phyloP scores from a whole-genome alignment of 495 filamentous ascomycete genomes.

The Parathielavia appendiculata region DNA sequence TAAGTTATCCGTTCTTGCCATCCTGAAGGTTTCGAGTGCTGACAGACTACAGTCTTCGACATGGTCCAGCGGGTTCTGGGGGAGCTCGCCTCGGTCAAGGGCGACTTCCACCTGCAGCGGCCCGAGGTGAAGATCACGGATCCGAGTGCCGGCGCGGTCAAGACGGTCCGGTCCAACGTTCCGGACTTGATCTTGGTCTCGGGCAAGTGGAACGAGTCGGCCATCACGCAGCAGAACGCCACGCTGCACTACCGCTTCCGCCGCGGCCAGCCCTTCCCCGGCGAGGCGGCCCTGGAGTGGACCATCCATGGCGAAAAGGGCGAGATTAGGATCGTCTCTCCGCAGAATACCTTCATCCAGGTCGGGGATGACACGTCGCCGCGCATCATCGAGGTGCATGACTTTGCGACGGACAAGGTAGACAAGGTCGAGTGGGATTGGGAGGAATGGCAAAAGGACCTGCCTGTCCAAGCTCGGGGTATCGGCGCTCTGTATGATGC shows the following conservation, averaged over 20 bases:
- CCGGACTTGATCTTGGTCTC: constrained; percentile 46
- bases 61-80: constrained; percentile 43
- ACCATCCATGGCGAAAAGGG: constrained; percentile 51
- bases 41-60: constrained; percentile 27
- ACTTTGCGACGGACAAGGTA: constrained; percentile 38
- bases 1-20: constrained; percentile 23
- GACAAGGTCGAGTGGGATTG: constrained; percentile 41
- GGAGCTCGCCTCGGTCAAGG: constrained; percentile 36
- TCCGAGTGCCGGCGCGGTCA: constrained; percentile 24
- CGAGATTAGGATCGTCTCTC: constrained; percentile 46
- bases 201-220: constrained; percentile 40
- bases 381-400: constrained; percentile 41
- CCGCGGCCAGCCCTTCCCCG: constrained; percentile 46
- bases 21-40: background rate
- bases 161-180: constrained; percentile 33
- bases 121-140: constrained; percentile 35
- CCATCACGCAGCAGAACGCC: constrained; percentile 26
- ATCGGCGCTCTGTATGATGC: constrained; percentile 49
- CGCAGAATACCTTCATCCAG: constrained; percentile 32
- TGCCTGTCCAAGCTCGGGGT: constrained; percentile 36
- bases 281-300: constrained; percentile 48
- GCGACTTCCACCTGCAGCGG: constrained; percentile 44
- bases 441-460: constrained; percentile 38
- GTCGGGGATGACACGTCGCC: constrained; percentile 30
- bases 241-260: constrained; percentile 44